Evolutionary conservation across 2,329 filamentous ascomycete genomes (phyloP).

Genomic region (Fusarium sp.): DNA sequence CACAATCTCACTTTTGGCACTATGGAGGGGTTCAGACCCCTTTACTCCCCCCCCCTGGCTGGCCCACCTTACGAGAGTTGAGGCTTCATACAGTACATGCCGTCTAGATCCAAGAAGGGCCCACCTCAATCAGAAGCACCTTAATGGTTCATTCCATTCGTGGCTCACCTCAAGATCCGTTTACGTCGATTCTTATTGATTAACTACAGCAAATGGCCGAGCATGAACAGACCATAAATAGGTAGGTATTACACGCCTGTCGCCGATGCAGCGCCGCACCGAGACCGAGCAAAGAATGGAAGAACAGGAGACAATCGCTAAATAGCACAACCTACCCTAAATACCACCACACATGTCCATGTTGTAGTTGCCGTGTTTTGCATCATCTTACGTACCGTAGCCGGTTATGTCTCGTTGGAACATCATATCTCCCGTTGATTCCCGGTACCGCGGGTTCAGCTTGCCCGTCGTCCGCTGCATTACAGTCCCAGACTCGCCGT

Average conservation of each 20-base stretch:
- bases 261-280: slow-evolving; percentile 35
- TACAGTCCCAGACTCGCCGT: slow-evolving; percentile 29
- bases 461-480: slow-evolving; percentile 30
- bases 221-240: neutral
- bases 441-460: slow-evolving; percentile 35
- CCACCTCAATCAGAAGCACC: slow-evolving; percentile 33
- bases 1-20: slow-evolving; percentile 20
- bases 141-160: slow-evolving; percentile 13
- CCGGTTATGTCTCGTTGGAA: slow-evolving; percentile 13
- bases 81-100: slow-evolving; percentile 13
- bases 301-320: slow-evolving; percentile 4
- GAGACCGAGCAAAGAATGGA: slow-evolving; percentile 28
- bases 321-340: slow-evolving; percentile 8
- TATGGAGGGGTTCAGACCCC: slow-evolving; percentile 21
- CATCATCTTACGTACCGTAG: slow-evolving; percentile 20
- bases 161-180: slow-evolving; percentile 20
- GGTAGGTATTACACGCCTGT: slow-evolving; percentile 21
- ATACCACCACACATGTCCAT: slow-evolving; percentile 8
- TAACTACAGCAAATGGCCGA: slow-evolving; percentile 15
- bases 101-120: slow-evolving; percentile 31
- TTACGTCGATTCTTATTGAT: neutral
- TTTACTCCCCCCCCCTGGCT: neutral
- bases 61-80: slow-evolving; percentile 3
- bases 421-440: slow-evolving; percentile 37
- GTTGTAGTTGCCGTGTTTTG: slow-evolving; percentile 4